Evolutionary conservation across 83 land plant genomes (phyloP).

Genomic region (Picea abies): DNA sequence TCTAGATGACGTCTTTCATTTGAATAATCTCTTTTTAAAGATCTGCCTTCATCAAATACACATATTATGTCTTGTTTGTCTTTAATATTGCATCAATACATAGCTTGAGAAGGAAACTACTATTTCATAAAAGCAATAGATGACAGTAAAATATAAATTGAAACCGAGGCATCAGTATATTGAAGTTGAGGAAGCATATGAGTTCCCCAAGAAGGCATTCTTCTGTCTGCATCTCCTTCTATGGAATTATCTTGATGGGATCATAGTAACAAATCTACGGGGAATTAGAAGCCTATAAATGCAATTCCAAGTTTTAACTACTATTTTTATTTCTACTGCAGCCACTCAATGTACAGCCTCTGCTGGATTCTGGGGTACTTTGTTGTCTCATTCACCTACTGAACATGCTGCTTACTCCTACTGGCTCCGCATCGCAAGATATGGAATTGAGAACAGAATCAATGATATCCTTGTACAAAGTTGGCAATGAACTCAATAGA

Average conservation of each 20-base stretch:
- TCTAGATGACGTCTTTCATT: too few relatives aligned
- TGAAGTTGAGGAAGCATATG: too few relatives aligned
- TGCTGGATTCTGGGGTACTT: conserved; percentile 95
- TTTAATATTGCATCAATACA: background rate
- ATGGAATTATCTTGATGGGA: too few relatives aligned
- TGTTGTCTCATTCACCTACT: conserved; percentile 89
- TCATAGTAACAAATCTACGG: background rate
- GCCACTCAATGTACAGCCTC: conserved; percentile 95
- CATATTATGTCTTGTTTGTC: background rate
- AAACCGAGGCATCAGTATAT: too few relatives aligned
- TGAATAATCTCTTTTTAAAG: too few relatives aligned
- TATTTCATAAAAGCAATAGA: background rate
- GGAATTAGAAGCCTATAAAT: too few relatives aligned
- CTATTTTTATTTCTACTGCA: conserved; percentile 35
- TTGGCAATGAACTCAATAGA: conserved; percentile 11
- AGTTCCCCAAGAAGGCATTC: too few relatives aligned
- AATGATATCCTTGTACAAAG: background rate
- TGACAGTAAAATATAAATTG: background rate
- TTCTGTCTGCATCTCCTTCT: too few relatives aligned
- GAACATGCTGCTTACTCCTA: conserved; percentile 63
- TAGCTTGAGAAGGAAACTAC: background rate
- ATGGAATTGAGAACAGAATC: conserved; percentile 16
- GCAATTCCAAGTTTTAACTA: background rate
- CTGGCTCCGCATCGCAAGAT: conserved; percentile 22
- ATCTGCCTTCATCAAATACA: too few relatives aligned